phyloP scores from a whole-genome alignment of 1,139 yeast species.

The Yamadazyma friedrichii region DNA sequence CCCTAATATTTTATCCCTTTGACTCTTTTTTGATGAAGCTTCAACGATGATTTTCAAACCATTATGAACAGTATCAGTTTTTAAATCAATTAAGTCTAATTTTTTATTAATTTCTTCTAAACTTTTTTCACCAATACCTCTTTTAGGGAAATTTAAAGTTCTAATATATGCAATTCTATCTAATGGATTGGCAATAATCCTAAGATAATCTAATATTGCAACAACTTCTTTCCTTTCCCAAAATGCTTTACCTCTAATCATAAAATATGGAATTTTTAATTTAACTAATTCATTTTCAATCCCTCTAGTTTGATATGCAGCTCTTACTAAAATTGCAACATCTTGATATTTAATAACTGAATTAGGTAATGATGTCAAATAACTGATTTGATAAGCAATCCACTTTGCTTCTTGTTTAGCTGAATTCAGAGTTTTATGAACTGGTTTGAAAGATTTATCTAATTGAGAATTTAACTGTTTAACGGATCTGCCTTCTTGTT shows the following conservation, averaged over 20 bases:
- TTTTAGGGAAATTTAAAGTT: constrained; percentile 57
- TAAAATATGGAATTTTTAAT: constrained; percentile 58
- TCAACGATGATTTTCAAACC: not conserved
- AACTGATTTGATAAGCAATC: constrained; percentile 55
- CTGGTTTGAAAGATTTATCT: constrained; percentile 44
- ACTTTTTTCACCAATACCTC: constrained; percentile 70
- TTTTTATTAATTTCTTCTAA: constrained; percentile 30
- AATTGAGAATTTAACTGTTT: constrained; percentile 51
- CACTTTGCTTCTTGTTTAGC: constrained; percentile 55
- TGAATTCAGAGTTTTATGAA: constrained; percentile 37
- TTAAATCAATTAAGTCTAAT: constrained; percentile 7
- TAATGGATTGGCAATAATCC: constrained; percentile 54
- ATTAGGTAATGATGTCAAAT: constrained; percentile 39
- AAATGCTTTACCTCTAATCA: constrained; percentile 72
- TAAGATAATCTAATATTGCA: constrained; percentile 60
- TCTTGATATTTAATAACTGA: constrained; percentile 46
- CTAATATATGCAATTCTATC: constrained; percentile 62
- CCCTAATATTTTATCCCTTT: constrained; percentile 14
- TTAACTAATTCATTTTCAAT: constrained; percentile 63
- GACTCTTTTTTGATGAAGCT: constrained; percentile 3
- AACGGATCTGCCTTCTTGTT: constrained; percentile 46
- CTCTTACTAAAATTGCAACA: constrained; percentile 69
- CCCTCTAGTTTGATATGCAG: constrained; percentile 53
- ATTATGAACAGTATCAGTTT: constrained; percentile 3
- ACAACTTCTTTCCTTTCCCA: constrained; percentile 77